A percentile compares a stretch with the other conserved stretches of the same genome.
These are phyloP conservation scores for Avicennia marina DNA, from an alignment of 257 asterid species.

Conservation along the genomic window DNA sequence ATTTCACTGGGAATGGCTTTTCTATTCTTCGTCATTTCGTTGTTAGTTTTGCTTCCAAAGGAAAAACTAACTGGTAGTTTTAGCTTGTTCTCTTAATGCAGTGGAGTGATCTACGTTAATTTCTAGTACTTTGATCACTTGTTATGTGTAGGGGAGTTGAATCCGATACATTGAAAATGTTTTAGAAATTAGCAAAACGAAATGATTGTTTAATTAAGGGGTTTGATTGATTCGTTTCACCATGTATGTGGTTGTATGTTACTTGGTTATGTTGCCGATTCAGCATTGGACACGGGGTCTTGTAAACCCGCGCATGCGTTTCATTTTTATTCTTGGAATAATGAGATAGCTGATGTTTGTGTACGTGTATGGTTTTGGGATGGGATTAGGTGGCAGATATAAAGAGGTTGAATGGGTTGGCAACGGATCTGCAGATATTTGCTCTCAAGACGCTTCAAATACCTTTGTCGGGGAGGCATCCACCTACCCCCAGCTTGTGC, in stretches of 20 bases:
- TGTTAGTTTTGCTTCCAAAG: not conserved
- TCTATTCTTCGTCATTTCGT: not conserved
- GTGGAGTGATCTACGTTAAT: not conserved
- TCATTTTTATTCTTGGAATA: not conserved
- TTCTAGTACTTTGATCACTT: not conserved
- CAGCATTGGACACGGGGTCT: not conserved
- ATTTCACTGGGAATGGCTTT: not conserved
- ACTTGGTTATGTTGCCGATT: slow-evolving; percentile 6
- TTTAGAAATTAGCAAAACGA: not conserved
- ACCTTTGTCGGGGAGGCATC: slow-evolving; percentile 87
- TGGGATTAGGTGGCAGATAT: slow-evolving; percentile 73
- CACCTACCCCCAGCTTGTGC: slow-evolving; percentile 62
- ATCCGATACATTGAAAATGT: not conserved
- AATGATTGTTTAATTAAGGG: not conserved
- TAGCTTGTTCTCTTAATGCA: not conserved
- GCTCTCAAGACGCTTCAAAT: slow-evolving; percentile 74
- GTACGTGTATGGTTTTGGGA: slow-evolving; percentile 13
- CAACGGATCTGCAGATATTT: slow-evolving; percentile 86
- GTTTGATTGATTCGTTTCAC: not conserved
- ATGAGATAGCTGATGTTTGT: slow-evolving; percentile 11
- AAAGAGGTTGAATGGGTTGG: slow-evolving; percentile 77
- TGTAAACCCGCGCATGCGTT: slow-evolving; percentile 4
- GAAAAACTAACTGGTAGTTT: not conserved
- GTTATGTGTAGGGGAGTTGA: not conserved
- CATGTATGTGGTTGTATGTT: not conserved